A percentile compares a stretch with the other conserved stretches of the same genome.
Evolutionary conservation across 257 asterid genomes (phyloP).

Genomic region (Solanum pennellii): DNA sequence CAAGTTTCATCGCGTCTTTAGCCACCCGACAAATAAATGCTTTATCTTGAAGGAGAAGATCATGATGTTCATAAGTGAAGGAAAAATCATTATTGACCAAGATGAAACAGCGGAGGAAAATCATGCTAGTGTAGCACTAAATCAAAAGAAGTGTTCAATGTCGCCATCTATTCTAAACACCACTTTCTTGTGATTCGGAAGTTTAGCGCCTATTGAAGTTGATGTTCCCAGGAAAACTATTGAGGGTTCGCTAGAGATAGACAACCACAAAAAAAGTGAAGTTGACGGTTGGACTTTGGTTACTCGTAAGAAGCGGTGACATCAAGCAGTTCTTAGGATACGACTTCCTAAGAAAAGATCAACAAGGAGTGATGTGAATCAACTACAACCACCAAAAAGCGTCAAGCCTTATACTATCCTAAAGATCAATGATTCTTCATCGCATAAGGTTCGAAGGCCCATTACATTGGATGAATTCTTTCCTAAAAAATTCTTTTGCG

Average conservation of each 20-base stretch:
- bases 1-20: no score
- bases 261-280: no score
- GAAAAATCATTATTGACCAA: no score
- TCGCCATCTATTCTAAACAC: background rate
- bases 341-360: background rate
- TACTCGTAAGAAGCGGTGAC: background rate
- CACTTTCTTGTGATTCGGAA: background rate
- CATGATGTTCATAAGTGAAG: background rate
- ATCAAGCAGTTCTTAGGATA: background rate
- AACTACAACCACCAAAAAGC: no score
- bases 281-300: background rate
- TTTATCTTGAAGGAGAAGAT: background rate
- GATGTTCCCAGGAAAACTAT: background rate
- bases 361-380: background rate
- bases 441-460: background rate
- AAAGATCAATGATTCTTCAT: background rate
- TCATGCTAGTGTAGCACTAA: background rate
- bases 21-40: background rate
- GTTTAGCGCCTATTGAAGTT: background rate
- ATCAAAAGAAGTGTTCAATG: background rate
- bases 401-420: background rate
- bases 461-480: background rate
- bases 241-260: background rate
- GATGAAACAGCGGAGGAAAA: background rate
- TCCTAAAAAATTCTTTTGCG: no score